Percentiles rank a stretch among this genome's conserved stretches.
Evolutionary conservation across 148 eudicot species (phyloP).

Genomic region (Rhododendron kiyosumense): DNA sequence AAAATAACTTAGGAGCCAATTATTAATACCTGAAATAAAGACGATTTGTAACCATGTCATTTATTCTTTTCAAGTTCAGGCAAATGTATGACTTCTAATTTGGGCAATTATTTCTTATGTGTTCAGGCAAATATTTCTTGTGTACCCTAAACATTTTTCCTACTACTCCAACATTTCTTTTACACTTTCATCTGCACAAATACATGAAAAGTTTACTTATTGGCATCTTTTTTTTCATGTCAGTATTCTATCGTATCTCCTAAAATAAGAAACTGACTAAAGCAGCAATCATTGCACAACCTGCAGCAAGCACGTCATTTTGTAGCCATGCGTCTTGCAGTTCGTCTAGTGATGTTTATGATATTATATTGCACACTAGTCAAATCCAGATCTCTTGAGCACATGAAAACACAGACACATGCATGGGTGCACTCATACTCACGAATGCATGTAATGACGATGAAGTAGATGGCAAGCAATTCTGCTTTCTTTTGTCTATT

Average conservation of each 20-base stretch:
- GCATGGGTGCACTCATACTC: background rate
- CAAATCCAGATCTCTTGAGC: background rate
- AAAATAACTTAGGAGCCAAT: background rate
- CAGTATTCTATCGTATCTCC: background rate
- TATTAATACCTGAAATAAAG: background rate
- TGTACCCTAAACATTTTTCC: background rate
- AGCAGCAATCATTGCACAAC: background rate
- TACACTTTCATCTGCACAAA: background rate
- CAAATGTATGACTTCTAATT: background rate
- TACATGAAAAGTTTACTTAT: background rate
- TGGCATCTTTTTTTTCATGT: background rate
- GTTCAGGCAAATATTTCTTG: background rate
- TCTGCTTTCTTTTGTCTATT: background rate
- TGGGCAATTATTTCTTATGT: background rate
- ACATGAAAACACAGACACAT: background rate
- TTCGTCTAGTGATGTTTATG: background rate
- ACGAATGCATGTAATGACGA: background rate
- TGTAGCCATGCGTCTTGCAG: background rate
- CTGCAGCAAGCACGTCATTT: background rate
- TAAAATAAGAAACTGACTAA: background rate
- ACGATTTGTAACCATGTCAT: background rate
- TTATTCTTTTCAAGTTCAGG: background rate
- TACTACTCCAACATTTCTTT: background rate
- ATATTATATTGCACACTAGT: background rate
- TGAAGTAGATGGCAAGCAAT: background rate